A percentile compares a stretch with the other conserved stretches of the same genome.
Conservation (phyloP, 2,329 filamentous ascomycete genomes). For the Botrytis fabae region DNA sequence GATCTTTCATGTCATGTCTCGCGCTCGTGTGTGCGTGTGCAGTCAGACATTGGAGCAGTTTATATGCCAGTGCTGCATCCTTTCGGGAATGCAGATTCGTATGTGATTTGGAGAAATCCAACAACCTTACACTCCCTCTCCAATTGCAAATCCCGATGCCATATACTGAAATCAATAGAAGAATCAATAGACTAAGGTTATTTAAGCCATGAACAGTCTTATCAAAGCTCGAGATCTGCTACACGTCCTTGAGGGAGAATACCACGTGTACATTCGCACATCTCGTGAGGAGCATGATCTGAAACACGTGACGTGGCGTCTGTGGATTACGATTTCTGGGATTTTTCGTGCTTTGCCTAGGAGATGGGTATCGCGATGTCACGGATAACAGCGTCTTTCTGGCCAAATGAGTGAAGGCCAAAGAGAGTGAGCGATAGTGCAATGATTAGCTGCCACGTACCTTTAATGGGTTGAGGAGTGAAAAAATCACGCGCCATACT, state of each 20-base stretch:
- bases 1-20: too few species aligned
- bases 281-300: neutral
- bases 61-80: too few species aligned
- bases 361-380: too few species aligned
- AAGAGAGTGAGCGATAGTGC: neutral
- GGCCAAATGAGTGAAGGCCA: too few species aligned
- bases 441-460: neutral
- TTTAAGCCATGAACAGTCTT: neutral
- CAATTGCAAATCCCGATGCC: neutral
- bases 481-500: constrained; percentile 41
- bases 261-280: neutral
- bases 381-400: too few species aligned
- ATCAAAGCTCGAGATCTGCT: neutral
- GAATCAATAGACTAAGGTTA: neutral
- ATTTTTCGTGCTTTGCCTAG: too few species aligned
- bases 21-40: too few species aligned
- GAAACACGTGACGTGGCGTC: neutral
- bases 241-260: neutral
- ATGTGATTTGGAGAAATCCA: too few species aligned
- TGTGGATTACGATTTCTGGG: too few species aligned
- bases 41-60: neutral
- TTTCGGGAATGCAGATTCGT: too few species aligned
- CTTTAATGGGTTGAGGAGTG: constrained; percentile 39
- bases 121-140: too few species aligned
- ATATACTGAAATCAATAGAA: neutral